A percentile compares a stretch with the other conserved stretches of the same genome.
These are phyloP conservation scores for Candida oleophila DNA, from an alignment of 805 yeast species.

Conservation along the genomic window DNA sequence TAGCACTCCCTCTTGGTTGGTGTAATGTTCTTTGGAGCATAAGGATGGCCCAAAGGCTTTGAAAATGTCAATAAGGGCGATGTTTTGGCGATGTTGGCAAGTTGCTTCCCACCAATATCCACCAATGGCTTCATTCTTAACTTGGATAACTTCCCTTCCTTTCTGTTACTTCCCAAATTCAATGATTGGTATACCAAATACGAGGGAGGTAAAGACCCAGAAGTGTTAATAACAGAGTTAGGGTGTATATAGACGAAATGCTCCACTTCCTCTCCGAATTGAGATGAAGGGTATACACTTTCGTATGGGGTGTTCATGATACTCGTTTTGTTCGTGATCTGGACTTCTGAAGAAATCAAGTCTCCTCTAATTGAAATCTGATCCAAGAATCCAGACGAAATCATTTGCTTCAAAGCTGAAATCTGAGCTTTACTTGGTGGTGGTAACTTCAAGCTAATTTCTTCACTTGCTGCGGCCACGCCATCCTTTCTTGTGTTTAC, in stretches of 20 bases:
- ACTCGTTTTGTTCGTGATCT: slow-evolving; percentile 54
- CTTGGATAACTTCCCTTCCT: slow-evolving; percentile 38
- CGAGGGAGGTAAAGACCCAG: slow-evolving; percentile 75
- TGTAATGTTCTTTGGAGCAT: slow-evolving; percentile 70
- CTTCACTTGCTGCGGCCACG: slow-evolving; percentile 48
- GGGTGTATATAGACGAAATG: slow-evolving; percentile 80
- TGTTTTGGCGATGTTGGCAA: slow-evolving; percentile 72
- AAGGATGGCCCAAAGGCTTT: slow-evolving; percentile 88
- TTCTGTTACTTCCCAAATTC: slow-evolving; percentile 50
- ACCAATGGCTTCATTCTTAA: slow-evolving; percentile 75
- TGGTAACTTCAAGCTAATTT: slow-evolving; percentile 45
- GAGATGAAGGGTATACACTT: slow-evolving; percentile 49
- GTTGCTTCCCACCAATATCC: slow-evolving; percentile 69
- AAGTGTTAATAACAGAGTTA: slow-evolving; percentile 55
- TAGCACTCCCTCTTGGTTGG: slow-evolving; percentile 78
- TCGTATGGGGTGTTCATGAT: slow-evolving; percentile 64
- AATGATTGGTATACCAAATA: slow-evolving; percentile 73
- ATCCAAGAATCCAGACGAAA: slow-evolving; percentile 90
- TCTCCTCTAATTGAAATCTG: slow-evolving; percentile 88
- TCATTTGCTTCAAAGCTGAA: slow-evolving; percentile 82
- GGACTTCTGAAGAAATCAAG: slow-evolving; percentile 59
- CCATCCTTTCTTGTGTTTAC: slow-evolving; percentile 59
- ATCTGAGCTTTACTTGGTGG: slow-evolving; percentile 72
- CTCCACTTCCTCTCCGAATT: slow-evolving; percentile 40
- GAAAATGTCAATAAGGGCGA: slow-evolving; percentile 79